Percentiles rank a stretch among this genome's conserved stretches.
These are phyloP conservation scores for Acrocalymma vagum DNA, from an alignment of 2,329 filamentous ascomycete genomes.

Conservation along the genomic window DNA sequence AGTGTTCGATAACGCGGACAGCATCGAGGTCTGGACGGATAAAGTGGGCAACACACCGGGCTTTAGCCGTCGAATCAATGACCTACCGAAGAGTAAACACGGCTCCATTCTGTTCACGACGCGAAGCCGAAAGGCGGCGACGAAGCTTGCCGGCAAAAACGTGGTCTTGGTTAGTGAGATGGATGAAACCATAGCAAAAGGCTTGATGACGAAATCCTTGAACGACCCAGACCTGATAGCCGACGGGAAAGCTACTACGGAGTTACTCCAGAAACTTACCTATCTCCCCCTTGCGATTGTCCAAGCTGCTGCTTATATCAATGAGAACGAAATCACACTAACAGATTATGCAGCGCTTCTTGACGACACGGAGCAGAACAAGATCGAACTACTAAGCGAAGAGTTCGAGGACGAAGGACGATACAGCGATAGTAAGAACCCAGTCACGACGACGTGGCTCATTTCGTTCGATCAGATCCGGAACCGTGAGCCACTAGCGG, in stretches of 20 bases:
- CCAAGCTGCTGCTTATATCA: conserved; percentile 27
- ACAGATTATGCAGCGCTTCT: conserved; percentile 20
- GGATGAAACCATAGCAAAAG: conserved; percentile 18
- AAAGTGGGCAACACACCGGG: conserved; percentile 1
- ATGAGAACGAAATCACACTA: conserved; percentile 12
- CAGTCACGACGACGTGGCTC: conserved; percentile 50
- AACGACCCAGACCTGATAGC: conserved; percentile 3
- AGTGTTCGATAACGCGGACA: conserved; percentile 39
- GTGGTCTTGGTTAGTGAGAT: conserved; percentile 21
- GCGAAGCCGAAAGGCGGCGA: conserved; percentile 15
- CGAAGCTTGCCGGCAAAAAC: conserved; percentile 19
- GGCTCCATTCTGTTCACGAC: conserved; percentile 28
- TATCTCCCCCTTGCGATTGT: conserved; percentile 27
- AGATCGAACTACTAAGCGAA: no score
- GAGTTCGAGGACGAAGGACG: no score
- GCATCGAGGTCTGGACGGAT: not conserved
- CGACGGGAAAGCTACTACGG: conserved; percentile 19
- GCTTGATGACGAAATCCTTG: conserved; percentile 25
- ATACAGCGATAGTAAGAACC: conserved; percentile 39
- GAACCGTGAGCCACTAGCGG: conserved; percentile 37
- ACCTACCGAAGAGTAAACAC: conserved; percentile 19
- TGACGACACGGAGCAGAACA: no score
- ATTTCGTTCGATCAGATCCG: conserved; percentile 49
- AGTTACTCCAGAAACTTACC: conserved; percentile 21
- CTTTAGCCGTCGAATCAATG: conserved; percentile 22